A percentile compares a stretch with the other conserved stretches of the same genome.
Evolutionary conservation across 2,329 filamentous ascomycete species (phyloP).

Genomic region (Tolypocladium inflatum): DNA sequence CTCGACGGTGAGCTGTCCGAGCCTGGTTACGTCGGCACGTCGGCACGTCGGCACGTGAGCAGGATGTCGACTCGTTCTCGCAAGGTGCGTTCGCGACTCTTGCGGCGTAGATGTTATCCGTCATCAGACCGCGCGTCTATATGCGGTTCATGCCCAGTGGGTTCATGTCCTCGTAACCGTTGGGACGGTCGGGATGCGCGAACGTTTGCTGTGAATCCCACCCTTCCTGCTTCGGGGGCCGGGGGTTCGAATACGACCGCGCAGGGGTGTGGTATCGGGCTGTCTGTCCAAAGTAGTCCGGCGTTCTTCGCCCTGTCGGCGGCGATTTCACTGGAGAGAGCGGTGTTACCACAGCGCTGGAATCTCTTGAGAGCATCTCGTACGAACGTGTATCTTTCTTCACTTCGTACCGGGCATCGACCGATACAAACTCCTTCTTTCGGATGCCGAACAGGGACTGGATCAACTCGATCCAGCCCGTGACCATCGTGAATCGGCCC

Average conservation of each 20-base stretch:
- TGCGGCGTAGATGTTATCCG: not conserved
- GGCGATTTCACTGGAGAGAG: slow-evolving; percentile 28
- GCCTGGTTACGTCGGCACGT: not conserved
- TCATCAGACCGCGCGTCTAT: slow-evolving; percentile 14
- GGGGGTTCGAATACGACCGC: slow-evolving; percentile 47
- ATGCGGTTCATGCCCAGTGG: slow-evolving; percentile 48
- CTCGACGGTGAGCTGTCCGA: not conserved
- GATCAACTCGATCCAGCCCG: slow-evolving; percentile 67
- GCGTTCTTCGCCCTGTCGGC: slow-evolving; percentile 32
- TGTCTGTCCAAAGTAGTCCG: slow-evolving; percentile 47
- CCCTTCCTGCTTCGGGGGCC: slow-evolving; percentile 30
- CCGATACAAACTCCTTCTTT: slow-evolving; percentile 79
- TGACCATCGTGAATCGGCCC: slow-evolving; percentile 74
- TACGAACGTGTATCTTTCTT: slow-evolving; percentile 61
- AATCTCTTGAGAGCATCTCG: slow-evolving; percentile 65
- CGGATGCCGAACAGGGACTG: slow-evolving; percentile 35
- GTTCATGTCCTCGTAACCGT: slow-evolving; percentile 33
- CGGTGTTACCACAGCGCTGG: slow-evolving; percentile 44
- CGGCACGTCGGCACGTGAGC: not conserved
- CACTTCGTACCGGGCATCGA: slow-evolving; percentile 59
- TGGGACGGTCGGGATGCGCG: slow-evolving; percentile 17
- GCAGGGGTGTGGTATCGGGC: slow-evolving; percentile 44
- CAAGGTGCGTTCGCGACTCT: not conserved
- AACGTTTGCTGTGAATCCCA: slow-evolving; percentile 36
- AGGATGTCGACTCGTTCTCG: not conserved